Evolutionary conservation across 2,329 filamentous ascomycete genomes (phyloP), one percentile per base, ranked within the genome.

Genomic region (Mycosphaerella sp.): DNA sequence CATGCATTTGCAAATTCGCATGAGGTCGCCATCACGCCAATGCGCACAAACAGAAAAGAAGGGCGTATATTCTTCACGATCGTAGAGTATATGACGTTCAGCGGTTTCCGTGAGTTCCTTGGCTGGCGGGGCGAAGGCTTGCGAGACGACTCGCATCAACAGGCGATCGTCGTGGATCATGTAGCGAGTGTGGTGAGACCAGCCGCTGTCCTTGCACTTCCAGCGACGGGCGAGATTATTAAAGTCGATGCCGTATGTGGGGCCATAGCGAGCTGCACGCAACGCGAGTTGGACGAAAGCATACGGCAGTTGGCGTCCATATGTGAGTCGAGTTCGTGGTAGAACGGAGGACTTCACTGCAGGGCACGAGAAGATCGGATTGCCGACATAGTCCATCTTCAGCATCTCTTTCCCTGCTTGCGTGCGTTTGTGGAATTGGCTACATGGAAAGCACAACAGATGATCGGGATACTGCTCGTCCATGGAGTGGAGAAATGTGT

Each of bases 1-100:
- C 3, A 80, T 80, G 63, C 81, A 85, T 68, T 84, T 84, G 60
- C 79, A 81, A 34, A 80, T 69, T 12, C 77, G 73, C 72, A 82
- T 83, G 12, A 85, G 69, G 36, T 81, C 72, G 14, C 81, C 81
- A 57, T 84, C 78, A 14, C 76, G 74, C 81, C 81, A 85, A 65
- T 85, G 81, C 1, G 79, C 74, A 60, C 81, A 85, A 1, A 76
- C 78, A 9, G 78, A 81, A 67, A 84, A 84, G 64, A 79, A 84
- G 0, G 81, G 81, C 50, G 73, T 77, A 67, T 82, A 84, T 61
- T 84, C 80, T 48, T 80, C 77, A 54, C 78, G 75, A 31, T 76
- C 80, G 67, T 80, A 84, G 1, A 84, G 73, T 2, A 84, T 71
- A 51, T 81, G 70, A 1, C 81, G 77, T 59, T 78, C 73, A 3